A percentile compares a stretch with the other conserved stretches of the same genome.
Conservation (phyloP, 164 flowering plant genomes). For the Tetrastigma voinierianum region DNA sequence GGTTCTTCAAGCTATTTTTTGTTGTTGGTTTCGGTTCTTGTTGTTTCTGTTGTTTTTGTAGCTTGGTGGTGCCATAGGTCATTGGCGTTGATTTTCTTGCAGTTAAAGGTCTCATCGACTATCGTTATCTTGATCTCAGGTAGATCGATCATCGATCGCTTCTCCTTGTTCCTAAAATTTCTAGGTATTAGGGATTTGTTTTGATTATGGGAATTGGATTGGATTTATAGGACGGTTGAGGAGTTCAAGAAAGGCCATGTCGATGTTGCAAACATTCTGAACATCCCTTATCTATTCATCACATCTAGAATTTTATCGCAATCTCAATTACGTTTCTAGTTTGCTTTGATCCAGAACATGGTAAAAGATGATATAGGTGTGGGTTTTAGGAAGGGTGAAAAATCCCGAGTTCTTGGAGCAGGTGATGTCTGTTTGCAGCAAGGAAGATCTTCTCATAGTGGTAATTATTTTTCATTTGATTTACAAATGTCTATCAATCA, state of each 20-base stretch:
- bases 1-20: conserved; percentile 13
- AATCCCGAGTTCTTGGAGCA: conserved; percentile 68
- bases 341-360: too few species aligned
- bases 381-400: conserved; percentile 82
- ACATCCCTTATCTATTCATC: conserved; percentile 68
- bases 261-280: conserved; percentile 41
- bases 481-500: too few species aligned
- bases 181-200: too few species aligned
- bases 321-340: background rate
- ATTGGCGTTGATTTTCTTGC: conserved; percentile 61
- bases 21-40: conserved; percentile 13
- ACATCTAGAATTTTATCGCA: conserved; percentile 34
- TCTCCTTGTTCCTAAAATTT: too few species aligned
- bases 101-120: conserved; percentile 57
- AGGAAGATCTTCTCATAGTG: conserved; percentile 72
- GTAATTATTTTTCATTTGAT: too few species aligned
- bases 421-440: conserved; percentile 50
- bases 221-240: conserved; percentile 83
- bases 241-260: conserved; percentile 74
- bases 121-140: conserved; percentile 75
- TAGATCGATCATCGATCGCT: too few species aligned
- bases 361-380: too few species aligned
- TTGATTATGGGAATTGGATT: too few species aligned
- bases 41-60: conserved; percentile 22
- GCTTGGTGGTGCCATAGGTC: conserved; percentile 43